A percentile compares a stretch with the other conserved stretches of the same genome.
These are phyloP conservation scores for Backusella macrospora DNA, from an alignment of 192 early-diverging fungal genomes.

Conservation along the genomic window DNA sequence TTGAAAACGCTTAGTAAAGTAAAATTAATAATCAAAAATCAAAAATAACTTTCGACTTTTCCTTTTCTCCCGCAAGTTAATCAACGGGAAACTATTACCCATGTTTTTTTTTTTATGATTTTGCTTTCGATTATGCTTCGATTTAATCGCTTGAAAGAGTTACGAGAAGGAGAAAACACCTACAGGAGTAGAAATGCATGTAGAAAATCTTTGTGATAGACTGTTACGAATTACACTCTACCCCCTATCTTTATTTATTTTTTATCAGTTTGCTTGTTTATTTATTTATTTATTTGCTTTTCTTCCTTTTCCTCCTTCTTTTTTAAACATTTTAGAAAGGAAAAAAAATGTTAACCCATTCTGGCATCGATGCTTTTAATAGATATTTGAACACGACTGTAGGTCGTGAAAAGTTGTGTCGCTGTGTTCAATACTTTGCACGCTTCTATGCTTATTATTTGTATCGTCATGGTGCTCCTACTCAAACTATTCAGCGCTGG, in stretches of 20 bases:
- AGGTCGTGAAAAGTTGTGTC: constrained; percentile 79
- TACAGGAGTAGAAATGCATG: constrained; percentile 2
- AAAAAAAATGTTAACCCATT: constrained; percentile 24
- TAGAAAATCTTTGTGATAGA: background rate
- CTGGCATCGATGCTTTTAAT: constrained; percentile 27
- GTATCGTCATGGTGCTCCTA: constrained; percentile 51
- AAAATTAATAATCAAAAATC: no score
- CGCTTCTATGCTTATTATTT: constrained; percentile 77
- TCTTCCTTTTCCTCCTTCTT: background rate
- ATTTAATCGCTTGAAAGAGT: no score
- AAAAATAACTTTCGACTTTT: no score
- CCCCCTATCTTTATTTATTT: background rate
- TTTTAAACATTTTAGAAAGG: background rate
- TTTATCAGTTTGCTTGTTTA: background rate
- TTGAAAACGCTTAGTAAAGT: no score
- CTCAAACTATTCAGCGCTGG: constrained; percentile 61
- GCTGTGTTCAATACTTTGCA: constrained; percentile 85
- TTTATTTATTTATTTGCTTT: background rate
- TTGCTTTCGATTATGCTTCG: no score
- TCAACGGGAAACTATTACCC: no score
- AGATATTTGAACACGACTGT: constrained; percentile 61
- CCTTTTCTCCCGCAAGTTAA: no score
- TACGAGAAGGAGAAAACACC: no score
- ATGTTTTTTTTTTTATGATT: no score
- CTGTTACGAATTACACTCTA: background rate